A percentile compares a stretch with the other conserved stretches of the same genome.
phyloP scores from a whole-genome alignment of 2,329 filamentous ascomycete species.

The Aspergillus viridinutans region DNA sequence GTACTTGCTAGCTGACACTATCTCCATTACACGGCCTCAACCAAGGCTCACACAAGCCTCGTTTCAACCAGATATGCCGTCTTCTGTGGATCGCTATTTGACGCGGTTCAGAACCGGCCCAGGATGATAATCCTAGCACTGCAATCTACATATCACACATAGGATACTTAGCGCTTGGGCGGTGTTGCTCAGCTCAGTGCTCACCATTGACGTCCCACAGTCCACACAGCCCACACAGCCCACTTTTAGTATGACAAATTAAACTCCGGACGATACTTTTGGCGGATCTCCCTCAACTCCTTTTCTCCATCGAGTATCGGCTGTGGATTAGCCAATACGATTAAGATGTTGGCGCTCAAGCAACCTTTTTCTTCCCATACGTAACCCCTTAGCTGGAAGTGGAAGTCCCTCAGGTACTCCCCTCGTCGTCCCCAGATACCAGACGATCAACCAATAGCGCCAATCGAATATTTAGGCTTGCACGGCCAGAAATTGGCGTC shows the following conservation, averaged over 20 bases:
- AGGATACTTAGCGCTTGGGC: not conserved
- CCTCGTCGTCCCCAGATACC: not conserved
- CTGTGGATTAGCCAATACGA: not conserved
- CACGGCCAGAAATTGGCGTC: not conserved
- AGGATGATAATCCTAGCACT: not conserved
- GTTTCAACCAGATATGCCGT: not conserved
- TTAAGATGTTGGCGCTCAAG: not conserved
- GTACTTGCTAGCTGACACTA: not conserved
- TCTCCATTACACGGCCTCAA: not conserved
- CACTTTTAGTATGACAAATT: not conserved
- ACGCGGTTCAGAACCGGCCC: not conserved
- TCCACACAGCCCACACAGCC: not conserved
- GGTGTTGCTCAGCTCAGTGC: not conserved
- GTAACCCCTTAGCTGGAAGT: not conserved
- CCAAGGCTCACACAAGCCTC: not conserved
- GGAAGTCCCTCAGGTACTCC: not conserved
- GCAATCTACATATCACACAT: not conserved
- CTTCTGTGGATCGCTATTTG: not conserved
- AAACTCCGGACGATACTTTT: not conserved
- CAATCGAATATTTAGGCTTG: not conserved
- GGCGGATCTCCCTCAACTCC: not conserved
- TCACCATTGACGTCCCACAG: not conserved
- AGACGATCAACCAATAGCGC: not conserved
- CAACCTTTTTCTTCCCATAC: not conserved
- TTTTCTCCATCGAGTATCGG: not conserved